phyloP scores from a whole-genome alignment of 257 asterid species.

The Fraxinus excelsior region DNA sequence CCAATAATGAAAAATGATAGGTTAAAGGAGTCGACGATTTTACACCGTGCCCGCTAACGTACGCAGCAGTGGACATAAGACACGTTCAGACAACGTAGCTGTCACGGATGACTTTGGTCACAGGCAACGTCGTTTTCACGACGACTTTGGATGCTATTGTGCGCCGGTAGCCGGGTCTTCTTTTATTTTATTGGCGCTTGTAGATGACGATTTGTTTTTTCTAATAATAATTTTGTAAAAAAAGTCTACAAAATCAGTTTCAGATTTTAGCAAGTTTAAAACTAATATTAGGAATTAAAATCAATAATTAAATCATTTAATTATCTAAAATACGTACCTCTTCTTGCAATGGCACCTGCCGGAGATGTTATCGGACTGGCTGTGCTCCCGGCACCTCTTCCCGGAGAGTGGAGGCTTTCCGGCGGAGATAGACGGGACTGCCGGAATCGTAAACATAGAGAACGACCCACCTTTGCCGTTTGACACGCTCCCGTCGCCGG shows the following conservation, averaged over 20 bases:
- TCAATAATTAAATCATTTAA: too few relatives aligned
- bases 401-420: conserved; percentile 61
- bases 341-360: conserved; percentile 78
- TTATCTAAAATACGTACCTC: conserved; percentile 36
- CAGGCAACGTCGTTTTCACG: background rate
- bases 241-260: background rate
- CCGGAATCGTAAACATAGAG: conserved; percentile 32
- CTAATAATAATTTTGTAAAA: background rate
- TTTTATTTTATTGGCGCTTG: background rate
- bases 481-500: conserved; percentile 80
- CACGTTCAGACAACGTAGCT: conserved; percentile 17
- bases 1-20: background rate
- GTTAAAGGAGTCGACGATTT: background rate
- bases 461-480: conserved; percentile 61
- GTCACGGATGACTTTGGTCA: background rate
- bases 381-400: conserved; percentile 72
- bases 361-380: conserved; percentile 47
- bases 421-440: conserved; percentile 46
- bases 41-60: background rate
- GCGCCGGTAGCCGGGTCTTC: too few relatives aligned
- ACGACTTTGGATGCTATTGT: background rate
- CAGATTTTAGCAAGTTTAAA: background rate
- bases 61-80: background rate
- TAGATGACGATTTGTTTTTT: background rate
- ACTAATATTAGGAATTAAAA: too few relatives aligned